phyloP scores from a whole-genome alignment of 2,329 filamentous ascomycete genomes.

The Aureobasidium sp. region DNA sequence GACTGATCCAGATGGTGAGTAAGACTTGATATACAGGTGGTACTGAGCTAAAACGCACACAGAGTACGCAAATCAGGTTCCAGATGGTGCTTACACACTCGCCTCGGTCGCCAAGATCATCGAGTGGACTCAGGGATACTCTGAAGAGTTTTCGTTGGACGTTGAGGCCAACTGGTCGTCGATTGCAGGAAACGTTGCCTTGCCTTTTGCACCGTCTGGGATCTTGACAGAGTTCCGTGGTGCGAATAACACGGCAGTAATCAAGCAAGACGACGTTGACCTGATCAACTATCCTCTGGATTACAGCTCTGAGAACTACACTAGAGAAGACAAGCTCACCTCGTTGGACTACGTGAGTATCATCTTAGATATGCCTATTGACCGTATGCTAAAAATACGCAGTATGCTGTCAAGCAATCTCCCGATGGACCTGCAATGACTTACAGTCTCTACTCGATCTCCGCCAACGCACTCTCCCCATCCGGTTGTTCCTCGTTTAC shows the following conservation, averaged over 20 bases:
- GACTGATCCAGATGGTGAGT: conserved; percentile 56
- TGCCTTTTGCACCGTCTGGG: conserved; percentile 19
- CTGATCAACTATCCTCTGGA: conserved; percentile 56
- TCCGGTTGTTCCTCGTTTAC: conserved; percentile 64
- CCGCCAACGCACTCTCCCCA: conserved; percentile 57
- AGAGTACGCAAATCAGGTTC: conserved; percentile 57
- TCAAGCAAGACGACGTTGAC: conserved; percentile 67
- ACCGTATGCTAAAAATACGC: not conserved
- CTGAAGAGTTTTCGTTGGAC: conserved; percentile 16
- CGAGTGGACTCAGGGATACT: conserved; percentile 17
- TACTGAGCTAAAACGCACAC: conserved; percentile 36
- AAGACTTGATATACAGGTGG: not conserved
- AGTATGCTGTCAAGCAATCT: conserved; percentile 56
- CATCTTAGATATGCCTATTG: not conserved
- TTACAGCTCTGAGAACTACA: conserved; percentile 41
- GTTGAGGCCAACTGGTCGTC: conserved; percentile 16
- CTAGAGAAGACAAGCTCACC: conserved; percentile 40
- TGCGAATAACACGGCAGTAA: conserved; percentile 20
- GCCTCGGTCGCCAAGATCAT: conserved; percentile 19
- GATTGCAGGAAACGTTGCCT: conserved; percentile 17
- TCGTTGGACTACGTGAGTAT: conserved; percentile 48
- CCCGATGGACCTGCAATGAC: conserved; percentile 66
- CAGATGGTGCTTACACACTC: conserved; percentile 18
- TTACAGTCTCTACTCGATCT: conserved; percentile 61
- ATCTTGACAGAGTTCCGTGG: conserved; percentile 18